Conservation (phyloP, 129 eudicot species). For the Smallanthus sonchifolius region DNA sequence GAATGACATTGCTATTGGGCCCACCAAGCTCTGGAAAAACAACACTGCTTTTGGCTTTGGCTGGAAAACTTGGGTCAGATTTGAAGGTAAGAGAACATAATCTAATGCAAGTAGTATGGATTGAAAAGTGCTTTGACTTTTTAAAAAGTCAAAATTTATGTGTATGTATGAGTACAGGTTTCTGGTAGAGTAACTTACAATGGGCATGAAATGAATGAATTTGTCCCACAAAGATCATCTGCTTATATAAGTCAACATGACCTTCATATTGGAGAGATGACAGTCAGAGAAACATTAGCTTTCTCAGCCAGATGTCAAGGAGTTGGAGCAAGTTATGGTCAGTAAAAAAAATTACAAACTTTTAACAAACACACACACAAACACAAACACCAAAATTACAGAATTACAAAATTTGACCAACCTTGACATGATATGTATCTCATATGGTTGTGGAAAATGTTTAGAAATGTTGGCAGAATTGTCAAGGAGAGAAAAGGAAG, state of each 20-base stretch:
- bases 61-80: slow-evolving; percentile 63
- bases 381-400: not conserved
- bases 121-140: not conserved
- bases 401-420: slow-evolving; percentile 3
- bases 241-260: slow-evolving; percentile 75
- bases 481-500: slow-evolving; percentile 67
- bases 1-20: slow-evolving; percentile 76
- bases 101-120: slow-evolving; percentile 1
- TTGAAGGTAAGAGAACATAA: slow-evolving; percentile 43
- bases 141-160: not conserved
- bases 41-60: slow-evolving; percentile 69
- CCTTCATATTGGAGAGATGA: slow-evolving; percentile 71
- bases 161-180: slow-evolving; percentile 24
- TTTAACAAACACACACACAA: not conserved
- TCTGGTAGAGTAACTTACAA: slow-evolving; percentile 64
- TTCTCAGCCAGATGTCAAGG: slow-evolving; percentile 79
- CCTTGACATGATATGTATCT: not conserved
- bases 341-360: slow-evolving; percentile 23
- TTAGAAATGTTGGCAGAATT: slow-evolving; percentile 62
- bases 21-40: slow-evolving; percentile 94
- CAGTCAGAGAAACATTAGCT: slow-evolving; percentile 71
- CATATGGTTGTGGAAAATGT: slow-evolving; percentile 6
- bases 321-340: slow-evolving; percentile 71
- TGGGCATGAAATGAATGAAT: slow-evolving; percentile 60
- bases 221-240: slow-evolving; percentile 65